Base-by-base conservation (phyloP, 2,329 filamentous ascomycete genomes). In the Nothophoma quercina region DNA sequence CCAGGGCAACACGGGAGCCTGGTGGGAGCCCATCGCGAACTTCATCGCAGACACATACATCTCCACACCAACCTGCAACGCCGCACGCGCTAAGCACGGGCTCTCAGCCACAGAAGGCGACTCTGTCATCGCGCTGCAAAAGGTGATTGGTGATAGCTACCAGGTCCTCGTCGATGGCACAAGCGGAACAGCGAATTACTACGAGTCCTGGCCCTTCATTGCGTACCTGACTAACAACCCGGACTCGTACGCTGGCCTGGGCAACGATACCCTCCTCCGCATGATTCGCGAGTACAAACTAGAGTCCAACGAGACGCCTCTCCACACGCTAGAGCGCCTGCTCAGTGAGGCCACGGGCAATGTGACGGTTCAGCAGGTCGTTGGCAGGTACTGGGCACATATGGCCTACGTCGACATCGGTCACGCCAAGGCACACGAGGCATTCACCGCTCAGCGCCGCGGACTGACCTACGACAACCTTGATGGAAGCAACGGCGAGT, bases 381-480 rank as follows among this genome's bases (percentile, higher is more conserved):
- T 83, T 7, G 79, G 75, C 6, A 68, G 71, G 13, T 82, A 82
- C 67, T 82, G 79, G 80, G 80, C 79, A 1, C 76, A 76, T 56
- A 83, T 83, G 80, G 80, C 80, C 5, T 80, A 77, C 51, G 78
- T 77, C 15, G 80, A 82, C 35, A 79, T 82, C 21, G 79, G 77
- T 8, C 78, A 82, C 56, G 53, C 71, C 1, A 72, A 71, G 5
- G 77, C 77, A 1, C 75, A 76, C 18, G 63, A 72, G 1, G 57
- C 69, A 30, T 81, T 78, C 63, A 57, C 72, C 3, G 55, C 54
- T 30, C 68, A 77, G 57, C 72, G 73, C 12, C 44, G 50, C 5
- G 55, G 55, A 9, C 58, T 80, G 47, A 77, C 75, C 60, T 81
- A 77, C 26, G 70, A 69, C 40, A 78, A 77, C 56, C 65, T 80